Percentiles rank a stretch among this genome's conserved stretches.
Evolutionary conservation across 805 yeast species (phyloP).

Genomic region (Nakazawaea ernobii): DNA sequence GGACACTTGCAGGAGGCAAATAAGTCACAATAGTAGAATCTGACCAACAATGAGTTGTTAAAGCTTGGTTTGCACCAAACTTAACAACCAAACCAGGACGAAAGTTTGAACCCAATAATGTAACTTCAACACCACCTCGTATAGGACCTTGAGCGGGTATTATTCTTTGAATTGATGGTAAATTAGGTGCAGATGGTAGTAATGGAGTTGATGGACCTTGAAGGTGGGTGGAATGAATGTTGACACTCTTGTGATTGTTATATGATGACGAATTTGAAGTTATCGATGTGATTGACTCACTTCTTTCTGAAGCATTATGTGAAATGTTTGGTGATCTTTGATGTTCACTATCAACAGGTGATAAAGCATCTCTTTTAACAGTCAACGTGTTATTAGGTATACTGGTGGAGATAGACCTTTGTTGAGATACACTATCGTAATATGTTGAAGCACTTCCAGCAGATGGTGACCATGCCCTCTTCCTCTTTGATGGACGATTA

Average conservation of each 20-base stretch:
- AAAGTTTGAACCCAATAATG: slow-evolving; percentile 83
- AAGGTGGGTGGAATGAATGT: background rate
- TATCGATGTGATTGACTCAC: slow-evolving; percentile 5
- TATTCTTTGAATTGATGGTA: slow-evolving; percentile 72
- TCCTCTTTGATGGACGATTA: slow-evolving; percentile 40
- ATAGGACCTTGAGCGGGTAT: slow-evolving; percentile 96
- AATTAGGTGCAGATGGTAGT: slow-evolving; percentile 1
- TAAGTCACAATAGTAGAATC: slow-evolving; percentile 90
- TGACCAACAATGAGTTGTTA: slow-evolving; percentile 95
- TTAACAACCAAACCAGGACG: slow-evolving; percentile 76
- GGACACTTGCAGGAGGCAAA: slow-evolving; percentile 82
- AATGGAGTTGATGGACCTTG: background rate
- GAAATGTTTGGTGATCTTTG: slow-evolving; percentile 9
- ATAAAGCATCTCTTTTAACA: slow-evolving; percentile 33
- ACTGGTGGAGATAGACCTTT: slow-evolving; percentile 26
- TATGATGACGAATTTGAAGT: slow-evolving; percentile 9
- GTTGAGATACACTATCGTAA: slow-evolving; percentile 31
- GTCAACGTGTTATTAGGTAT: slow-evolving; percentile 33
- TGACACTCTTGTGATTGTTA: background rate
- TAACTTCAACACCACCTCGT: slow-evolving; percentile 94
- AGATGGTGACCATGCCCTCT: slow-evolving; percentile 31
- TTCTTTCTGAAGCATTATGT: slow-evolving; percentile 11
- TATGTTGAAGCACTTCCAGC: slow-evolving; percentile 20
- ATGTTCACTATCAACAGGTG: slow-evolving; percentile 32
- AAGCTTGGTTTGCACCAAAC: slow-evolving; percentile 76